Evolutionary conservation across 2,329 filamentous ascomycete species (phyloP), one percentile per base, ranked within the genome.

Genomic region (Geoglossum cookeanum): DNA sequence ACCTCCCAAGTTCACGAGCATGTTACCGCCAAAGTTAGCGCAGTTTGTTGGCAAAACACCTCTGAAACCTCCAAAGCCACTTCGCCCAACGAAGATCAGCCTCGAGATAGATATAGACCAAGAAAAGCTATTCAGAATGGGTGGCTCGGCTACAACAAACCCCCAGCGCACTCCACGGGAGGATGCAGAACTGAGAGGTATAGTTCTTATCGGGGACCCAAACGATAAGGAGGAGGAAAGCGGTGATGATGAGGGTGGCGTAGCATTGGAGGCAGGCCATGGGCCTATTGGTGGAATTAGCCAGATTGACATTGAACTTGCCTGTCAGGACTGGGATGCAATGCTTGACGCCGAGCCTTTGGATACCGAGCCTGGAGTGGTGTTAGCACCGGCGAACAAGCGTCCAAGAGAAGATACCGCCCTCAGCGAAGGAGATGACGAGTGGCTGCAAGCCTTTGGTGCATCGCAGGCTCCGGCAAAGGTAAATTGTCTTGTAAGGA

Each of bases 71-170:
- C 87, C 89, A 0, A 92, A 90, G 69, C 76, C 87, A 15, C 76
- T 97, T 3, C 78, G 89, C 4, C 88, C 89, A 0, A 90, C 85
- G 22, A 98, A 98, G 69, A 77, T 95, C 58, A 89, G 81, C 60
- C 75, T 98, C 13, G 92, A 98, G 60, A 74, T 97, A 37, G 85
- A 87, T 2, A 77, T 80, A 52, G 92, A 97, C 64, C 86, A 94
- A 62, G 87, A 94, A 68, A 88, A 89, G 63, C 75, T 78, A 30
- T 98, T 97, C 67, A 81, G 83, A 58, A 79, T 91, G n/a, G 76
- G 80, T 0, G 82, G 82, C 0, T 76, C 80, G 30, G 75, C 77
- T 0, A 60, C 62, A 22, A 22, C 22, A 29, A 15, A 72, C 74
- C 44, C 76, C 78, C 62, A 69, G 72, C 32, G 68, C 70, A 9